These are phyloP conservation scores for Dendrostoma leiphaemia DNA, from an alignment of 2,329 filamentous ascomycete species.

Conservation along the genomic window DNA sequence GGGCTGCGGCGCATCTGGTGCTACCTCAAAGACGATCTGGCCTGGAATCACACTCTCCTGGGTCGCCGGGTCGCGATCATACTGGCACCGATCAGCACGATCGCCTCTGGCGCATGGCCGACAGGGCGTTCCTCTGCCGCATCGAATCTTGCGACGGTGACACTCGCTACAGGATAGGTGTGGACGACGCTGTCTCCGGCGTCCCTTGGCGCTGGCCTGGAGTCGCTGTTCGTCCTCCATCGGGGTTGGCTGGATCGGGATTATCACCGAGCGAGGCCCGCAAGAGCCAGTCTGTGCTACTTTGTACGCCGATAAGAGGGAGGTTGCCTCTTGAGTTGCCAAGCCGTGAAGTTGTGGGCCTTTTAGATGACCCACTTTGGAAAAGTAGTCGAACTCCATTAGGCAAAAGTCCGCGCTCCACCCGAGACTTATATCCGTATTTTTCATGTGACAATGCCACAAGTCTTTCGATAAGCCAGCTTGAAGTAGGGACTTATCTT, in stretches of 20 bases:
- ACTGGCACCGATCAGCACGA: background rate
- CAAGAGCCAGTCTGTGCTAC: too few relatives aligned
- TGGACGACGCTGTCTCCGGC: slow-evolving; percentile 9
- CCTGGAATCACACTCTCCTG: background rate
- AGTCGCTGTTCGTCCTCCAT: background rate
- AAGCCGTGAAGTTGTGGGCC: background rate
- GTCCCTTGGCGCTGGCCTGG: background rate
- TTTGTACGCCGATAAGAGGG: background rate
- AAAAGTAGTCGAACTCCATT: background rate
- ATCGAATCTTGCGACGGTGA: slow-evolving; percentile 42
- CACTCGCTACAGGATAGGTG: slow-evolving; percentile 36
- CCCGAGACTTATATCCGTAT: background rate
- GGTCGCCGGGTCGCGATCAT: background rate
- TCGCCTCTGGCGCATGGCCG: slow-evolving; percentile 34
- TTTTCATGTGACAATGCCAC: too few relatives aligned
- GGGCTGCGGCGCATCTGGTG: background rate
- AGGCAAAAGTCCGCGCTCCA: background rate
- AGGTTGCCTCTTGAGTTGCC: too few relatives aligned
- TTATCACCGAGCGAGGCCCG: background rate
- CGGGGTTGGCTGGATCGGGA: slow-evolving; percentile 16
- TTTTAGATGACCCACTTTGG: background rate
- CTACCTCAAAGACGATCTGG: slow-evolving; percentile 1
- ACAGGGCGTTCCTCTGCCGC: slow-evolving; percentile 39
- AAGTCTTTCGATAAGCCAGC: too few relatives aligned
- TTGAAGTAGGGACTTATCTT: too few relatives aligned